Evolutionary conservation across 2,329 filamentous ascomycete species (phyloP).

Genomic region (Simplicillium sp.): DNA sequence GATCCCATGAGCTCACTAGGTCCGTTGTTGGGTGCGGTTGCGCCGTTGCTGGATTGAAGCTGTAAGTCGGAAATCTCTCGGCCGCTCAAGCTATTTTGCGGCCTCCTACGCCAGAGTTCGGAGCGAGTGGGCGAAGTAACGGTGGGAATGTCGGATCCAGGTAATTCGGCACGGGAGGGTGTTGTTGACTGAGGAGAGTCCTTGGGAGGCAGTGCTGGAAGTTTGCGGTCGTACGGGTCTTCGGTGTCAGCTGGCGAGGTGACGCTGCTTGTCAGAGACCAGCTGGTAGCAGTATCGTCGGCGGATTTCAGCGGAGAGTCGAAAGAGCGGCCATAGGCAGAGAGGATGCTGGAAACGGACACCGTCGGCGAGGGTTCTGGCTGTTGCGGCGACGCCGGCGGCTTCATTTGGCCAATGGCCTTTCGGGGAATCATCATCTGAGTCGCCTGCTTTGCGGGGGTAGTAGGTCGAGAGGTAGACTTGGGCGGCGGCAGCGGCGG

Average conservation of each 20-base stretch:
- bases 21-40: constrained; percentile 22
- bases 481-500: constrained; percentile 8
- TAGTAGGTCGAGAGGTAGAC: constrained; percentile 7
- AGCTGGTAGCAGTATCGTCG: constrained; percentile 19
- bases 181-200: too few relatives aligned
- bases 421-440: constrained; percentile 10
- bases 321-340: constrained; percentile 41
- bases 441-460: constrained; percentile 3
- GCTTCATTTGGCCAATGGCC: constrained; percentile 13
- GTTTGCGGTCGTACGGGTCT: background rate
- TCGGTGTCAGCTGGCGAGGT: background rate
- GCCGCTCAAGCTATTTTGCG: constrained; percentile 36
- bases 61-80: constrained; percentile 38
- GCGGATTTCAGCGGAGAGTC: constrained; percentile 33
- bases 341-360: constrained; percentile 45
- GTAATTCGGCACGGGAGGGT: constrained; percentile 5
- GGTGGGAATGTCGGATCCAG: constrained; percentile 9
- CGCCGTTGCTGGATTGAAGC: constrained; percentile 38
- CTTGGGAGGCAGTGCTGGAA: background rate
- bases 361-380: constrained; percentile 29
- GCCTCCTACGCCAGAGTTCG: constrained; percentile 40
- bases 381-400: constrained; percentile 9
- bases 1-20: background rate
- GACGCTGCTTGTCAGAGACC: too few relatives aligned
- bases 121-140: constrained; percentile 17